Conservation (phyloP, 805 yeast species). For the Cyberlindnera euphorbiiphila region DNA sequence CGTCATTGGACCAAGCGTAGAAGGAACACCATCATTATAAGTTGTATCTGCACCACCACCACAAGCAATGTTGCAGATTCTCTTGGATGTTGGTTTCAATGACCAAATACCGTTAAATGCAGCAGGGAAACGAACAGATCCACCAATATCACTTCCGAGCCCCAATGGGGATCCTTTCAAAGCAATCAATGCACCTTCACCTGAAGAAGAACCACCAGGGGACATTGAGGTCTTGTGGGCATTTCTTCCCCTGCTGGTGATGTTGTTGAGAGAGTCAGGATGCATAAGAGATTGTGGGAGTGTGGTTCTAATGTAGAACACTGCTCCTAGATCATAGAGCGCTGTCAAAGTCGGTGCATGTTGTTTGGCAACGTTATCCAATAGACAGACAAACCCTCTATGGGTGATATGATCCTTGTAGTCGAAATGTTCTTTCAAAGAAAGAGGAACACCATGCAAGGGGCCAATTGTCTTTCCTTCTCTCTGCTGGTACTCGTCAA, state of each 20-base stretch:
- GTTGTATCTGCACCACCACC: slow-evolving; percentile 13
- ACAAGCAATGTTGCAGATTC: slow-evolving; percentile 39
- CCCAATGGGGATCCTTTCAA: slow-evolving; percentile 59
- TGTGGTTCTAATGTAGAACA: slow-evolving; percentile 59
- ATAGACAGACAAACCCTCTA: slow-evolving; percentile 49
- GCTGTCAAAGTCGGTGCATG: slow-evolving; percentile 45
- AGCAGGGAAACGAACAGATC: slow-evolving; percentile 64
- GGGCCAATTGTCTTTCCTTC: slow-evolving; percentile 60
- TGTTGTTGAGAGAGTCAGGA: slow-evolving; percentile 56
- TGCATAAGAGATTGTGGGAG: slow-evolving; percentile 73
- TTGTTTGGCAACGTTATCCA: slow-evolving; percentile 26
- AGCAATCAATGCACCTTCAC: slow-evolving; percentile 63
- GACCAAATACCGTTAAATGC: slow-evolving; percentile 59
- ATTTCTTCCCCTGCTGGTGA: slow-evolving; percentile 57
- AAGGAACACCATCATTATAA: slow-evolving; percentile 51
- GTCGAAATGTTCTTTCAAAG: slow-evolving; percentile 61
- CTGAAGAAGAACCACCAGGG: slow-evolving; percentile 73
- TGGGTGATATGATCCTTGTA: slow-evolving; percentile 49
- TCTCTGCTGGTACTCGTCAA: slow-evolving; percentile 47
- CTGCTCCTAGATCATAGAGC: slow-evolving; percentile 36
- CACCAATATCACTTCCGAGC: slow-evolving; percentile 68
- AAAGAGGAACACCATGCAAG: slow-evolving; percentile 64
- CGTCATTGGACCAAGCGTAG: slow-evolving; percentile 69
- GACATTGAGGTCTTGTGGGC: slow-evolving; percentile 54
- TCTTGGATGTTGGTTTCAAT: slow-evolving; percentile 54